Evolutionary conservation across 2,329 filamentous ascomycete species (phyloP).

Genomic region (Ceratocystis cubensis): DNA sequence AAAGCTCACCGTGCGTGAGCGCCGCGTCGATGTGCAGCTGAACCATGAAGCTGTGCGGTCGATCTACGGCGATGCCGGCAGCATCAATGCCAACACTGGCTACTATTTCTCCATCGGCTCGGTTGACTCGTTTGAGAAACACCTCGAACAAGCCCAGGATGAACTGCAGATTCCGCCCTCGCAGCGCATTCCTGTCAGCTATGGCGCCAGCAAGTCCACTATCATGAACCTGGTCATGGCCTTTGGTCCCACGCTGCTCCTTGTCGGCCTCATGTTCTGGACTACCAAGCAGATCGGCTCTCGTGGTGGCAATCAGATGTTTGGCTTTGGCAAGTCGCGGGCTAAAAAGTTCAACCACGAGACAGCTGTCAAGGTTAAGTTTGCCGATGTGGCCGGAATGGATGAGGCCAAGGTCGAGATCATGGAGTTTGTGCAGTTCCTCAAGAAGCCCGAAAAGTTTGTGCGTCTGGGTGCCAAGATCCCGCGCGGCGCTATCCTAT

Average conservation of each 20-base stretch:
- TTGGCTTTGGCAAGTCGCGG: slow-evolving; percentile 89
- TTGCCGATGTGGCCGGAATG: slow-evolving; percentile 91
- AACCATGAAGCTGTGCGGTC: slow-evolving; percentile 59
- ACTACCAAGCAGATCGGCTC: slow-evolving; percentile 62
- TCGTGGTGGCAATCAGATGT: slow-evolving; percentile 64
- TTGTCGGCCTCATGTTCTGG: slow-evolving; percentile 74
- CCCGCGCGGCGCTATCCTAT: slow-evolving; percentile 87
- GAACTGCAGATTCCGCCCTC: slow-evolving; percentile 72
- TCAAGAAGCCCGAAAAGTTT: slow-evolving; percentile 86
- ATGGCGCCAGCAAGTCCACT: slow-evolving; percentile 59
- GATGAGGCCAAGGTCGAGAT: slow-evolving; percentile 97
- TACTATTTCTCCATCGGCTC: slow-evolving; percentile 96
- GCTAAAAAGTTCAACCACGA: slow-evolving; percentile 98
- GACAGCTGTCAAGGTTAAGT: slow-evolving; percentile 91
- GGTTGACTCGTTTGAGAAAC: slow-evolving; percentile 80
- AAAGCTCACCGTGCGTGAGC: slow-evolving; percentile 69
- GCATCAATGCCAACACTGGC: slow-evolving; percentile 53
- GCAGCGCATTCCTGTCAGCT: slow-evolving; percentile 90
- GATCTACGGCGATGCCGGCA: slow-evolving; percentile 61
- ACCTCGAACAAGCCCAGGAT: slow-evolving; percentile 74
- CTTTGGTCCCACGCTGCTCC: slow-evolving; percentile 75
- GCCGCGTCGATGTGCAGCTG: slow-evolving; percentile 64
- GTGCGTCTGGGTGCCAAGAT: slow-evolving; percentile 95
- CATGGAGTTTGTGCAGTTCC: slow-evolving; percentile 97
- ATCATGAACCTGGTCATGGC: slow-evolving; percentile 55